These are phyloP conservation scores for Salix arbutifolia DNA, from an alignment of 345 rosid species.

Conservation along the genomic window DNA sequence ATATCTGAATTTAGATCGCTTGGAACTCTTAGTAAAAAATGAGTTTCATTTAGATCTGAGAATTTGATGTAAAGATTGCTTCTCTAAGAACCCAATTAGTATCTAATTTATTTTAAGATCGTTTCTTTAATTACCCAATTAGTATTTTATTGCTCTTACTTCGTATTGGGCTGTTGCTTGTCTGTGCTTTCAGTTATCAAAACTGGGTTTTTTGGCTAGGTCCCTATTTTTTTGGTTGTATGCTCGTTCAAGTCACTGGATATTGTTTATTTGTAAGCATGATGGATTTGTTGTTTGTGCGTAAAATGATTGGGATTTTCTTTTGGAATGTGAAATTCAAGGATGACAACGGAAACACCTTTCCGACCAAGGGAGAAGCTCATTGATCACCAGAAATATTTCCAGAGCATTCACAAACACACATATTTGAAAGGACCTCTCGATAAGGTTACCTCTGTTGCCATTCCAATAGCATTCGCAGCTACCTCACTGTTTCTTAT, in stretches of 20 bases:
- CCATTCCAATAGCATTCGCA: constrained; percentile 73
- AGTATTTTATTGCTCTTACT: background rate
- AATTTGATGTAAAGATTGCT: background rate
- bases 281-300: background rate
- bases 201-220: background rate
- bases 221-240: background rate
- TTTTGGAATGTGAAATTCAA: constrained; percentile 11
- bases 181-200: background rate
- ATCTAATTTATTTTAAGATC: background rate
- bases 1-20: background rate
- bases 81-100: background rate
- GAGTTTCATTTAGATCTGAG: background rate
- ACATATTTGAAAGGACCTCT: constrained; percentile 76
- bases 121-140: background rate
- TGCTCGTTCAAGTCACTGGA: background rate
- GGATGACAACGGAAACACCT: constrained; percentile 64
- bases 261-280: background rate
- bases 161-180: background rate
- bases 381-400: constrained; percentile 68
- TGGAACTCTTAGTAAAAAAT: too few relatives aligned
- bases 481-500: constrained; percentile 52
- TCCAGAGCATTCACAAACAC: constrained; percentile 71
- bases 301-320: background rate
- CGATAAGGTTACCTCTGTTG: constrained; percentile 86
- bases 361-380: constrained; percentile 86